Evolutionary conservation across 1,139 yeast species (phyloP), one percentile per base, ranked within the genome.

Genomic region (Pichia sorboxylosa): DNA sequence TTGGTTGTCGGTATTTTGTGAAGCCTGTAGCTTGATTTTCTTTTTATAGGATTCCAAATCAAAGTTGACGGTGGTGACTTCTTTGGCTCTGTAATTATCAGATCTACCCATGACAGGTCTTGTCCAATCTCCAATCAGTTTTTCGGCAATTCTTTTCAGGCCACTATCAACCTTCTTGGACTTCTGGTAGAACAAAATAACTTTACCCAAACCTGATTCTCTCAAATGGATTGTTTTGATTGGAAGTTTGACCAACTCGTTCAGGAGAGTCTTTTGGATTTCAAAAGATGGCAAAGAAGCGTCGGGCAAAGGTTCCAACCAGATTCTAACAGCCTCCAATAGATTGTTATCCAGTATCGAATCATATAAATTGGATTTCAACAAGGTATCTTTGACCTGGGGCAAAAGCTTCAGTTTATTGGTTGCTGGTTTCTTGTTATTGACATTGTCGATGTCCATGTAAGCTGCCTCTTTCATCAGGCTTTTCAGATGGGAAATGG

Each of bases 241-340:
- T 11, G 98, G 98, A 39, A 92, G 65, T 34, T 74, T 68, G 31
- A 72, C 69, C 39, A 90, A 63, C 23, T 94, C 79, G 16, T 64
- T 63, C 45, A 92, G 81, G 46, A 92, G 63, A 36, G 81, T 90
- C 54, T 81, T 83, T 55, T 92, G 98, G 44, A 92, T 87, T 56
- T 87, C 94, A 58, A 82, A 90, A 1, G 95, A 92, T 11, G 99
- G 99, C 60, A 92, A 66, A 6, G 96, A 84, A 28, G 94, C 94
- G 63, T 92, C 98, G 2, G 98, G 98, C 46, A 92, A 66, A 27
- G 99, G 99, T 55, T 92, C 99, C 38, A 92, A 66, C 99, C 99
- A 92, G 54, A 84, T 77, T 47, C 97, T 70, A 25, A 92, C 90
- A 31, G 95, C 92, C 49, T 90, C 96, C 43, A 92, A 66, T 48